Base-by-base conservation (phyloP, 2,329 filamentous ascomycete species). In the Calonectria honghensis region DNA sequence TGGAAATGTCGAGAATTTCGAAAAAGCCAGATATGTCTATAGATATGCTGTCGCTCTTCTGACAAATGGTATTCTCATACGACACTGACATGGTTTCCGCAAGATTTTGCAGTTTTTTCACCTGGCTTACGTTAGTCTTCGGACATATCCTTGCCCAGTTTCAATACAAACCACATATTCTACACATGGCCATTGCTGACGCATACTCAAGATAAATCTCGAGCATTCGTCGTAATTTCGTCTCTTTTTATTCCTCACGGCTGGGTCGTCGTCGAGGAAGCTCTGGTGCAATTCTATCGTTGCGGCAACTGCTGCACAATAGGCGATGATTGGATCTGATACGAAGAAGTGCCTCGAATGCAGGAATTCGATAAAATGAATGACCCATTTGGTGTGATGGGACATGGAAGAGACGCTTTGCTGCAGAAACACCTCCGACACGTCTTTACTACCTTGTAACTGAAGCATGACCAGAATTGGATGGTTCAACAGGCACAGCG, bases 11-110 rank as follows among this genome's bases (percentile, higher is more conserved):
- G 10, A 69, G 37, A 14, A 69, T 61, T 11, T 52, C 67, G 20
- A 69, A 69, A 29, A 69, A 61, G n/a, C 51, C 52, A 9, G 67
- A 69, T 29, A 69, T 69, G n/a, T 69, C 67, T 59, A 69, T 45
- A 10, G 51, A 69, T 27, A 61, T 61, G 1, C 27, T 50, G 3
- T 61, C 37, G 18, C 37, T 32, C 41, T 69, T 29, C 10, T 35
- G 48, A 11, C 27, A 48, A 14, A 35, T 24, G 13, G 20, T 69
- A 32, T 52, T 59, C 14, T 69, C 52, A n/a, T 59, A 69, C 16
- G 52, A 69, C 2, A 61, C 16, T 18, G 67, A 59, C 52, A 61
- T 68, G 27, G 37, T 50, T 61, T 59, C 67, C 29, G 67, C 67
- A 35, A 69, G 67, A 6, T 6, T 32, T 50, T 69, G 27, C 10